Evolutionary conservation across 306 rosid species (phyloP).

Genomic region (Quercus variabilis): DNA sequence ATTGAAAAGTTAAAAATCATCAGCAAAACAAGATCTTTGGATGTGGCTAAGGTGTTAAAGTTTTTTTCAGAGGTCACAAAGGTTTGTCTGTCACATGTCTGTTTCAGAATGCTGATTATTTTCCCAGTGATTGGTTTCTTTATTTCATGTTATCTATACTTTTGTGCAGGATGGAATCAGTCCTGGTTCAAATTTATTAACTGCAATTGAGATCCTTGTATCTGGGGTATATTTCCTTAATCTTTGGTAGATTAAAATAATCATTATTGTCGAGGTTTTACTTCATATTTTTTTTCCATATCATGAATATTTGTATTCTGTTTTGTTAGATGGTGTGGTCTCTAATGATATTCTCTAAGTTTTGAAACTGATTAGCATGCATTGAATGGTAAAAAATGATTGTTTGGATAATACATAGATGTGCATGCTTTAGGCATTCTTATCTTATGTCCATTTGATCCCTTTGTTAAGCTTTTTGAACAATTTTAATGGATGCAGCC

Average conservation of each 20-base stretch:
- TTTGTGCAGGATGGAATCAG: slow-evolving; percentile 76
- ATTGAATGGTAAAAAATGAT: background rate
- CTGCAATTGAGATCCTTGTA: slow-evolving; percentile 83
- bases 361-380: background rate
- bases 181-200: slow-evolving; percentile 91
- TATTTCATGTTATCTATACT: slow-evolving; percentile 18
- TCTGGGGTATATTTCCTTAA: slow-evolving; percentile 73
- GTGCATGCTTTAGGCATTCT: background rate
- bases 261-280: slow-evolving; percentile 14
- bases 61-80: slow-evolving; percentile 77
- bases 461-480: background rate
- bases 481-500: slow-evolving; percentile 54
- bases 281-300: background rate
- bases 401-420: background rate
- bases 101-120: slow-evolving; percentile 11
- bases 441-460: background rate
- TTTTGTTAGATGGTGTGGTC: slow-evolving; percentile 8
- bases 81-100: slow-evolving; percentile 48
- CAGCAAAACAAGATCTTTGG: slow-evolving; percentile 80
- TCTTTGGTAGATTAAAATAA: slow-evolving; percentile 13
- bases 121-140: slow-evolving; percentile 8
- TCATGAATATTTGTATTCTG: background rate
- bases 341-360: background rate
- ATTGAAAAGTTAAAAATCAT: slow-evolving; percentile 83
- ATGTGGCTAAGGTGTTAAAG: slow-evolving; percentile 62